Evolutionary conservation across 192 early-diverging fungal genomes (phyloP), one percentile per base, ranked within the genome.

Genomic region (Lunasporangiospora selenospora): DNA sequence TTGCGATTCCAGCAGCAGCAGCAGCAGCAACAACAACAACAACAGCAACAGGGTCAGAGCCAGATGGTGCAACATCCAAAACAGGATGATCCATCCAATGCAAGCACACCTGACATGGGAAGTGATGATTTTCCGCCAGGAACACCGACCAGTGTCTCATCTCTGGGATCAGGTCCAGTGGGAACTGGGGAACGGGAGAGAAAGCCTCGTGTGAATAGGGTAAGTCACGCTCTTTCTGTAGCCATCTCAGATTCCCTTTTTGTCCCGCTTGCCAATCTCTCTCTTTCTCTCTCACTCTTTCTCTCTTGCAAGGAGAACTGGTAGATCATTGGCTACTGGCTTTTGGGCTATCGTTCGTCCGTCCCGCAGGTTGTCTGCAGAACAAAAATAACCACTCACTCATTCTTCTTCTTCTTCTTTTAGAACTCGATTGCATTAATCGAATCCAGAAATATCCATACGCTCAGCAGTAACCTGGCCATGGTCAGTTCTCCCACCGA

Each of bases 401-500:
- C 15, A 45, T 56, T n/a, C 32, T 45, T 49, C 23, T 3, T 29
- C 24, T 34, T 16, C 3, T 13, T 7, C 23, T 49, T 43, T n/a
- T 48, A 70, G 58, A 56, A 31, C 23, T 65, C 66, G n/a, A 38
- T 70, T 1, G 57, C 66, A 21, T 26, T 70, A 43, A 70, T 70
- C 45, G 66, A 70, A 31, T 61, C 58, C 26, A 53, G 66, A 37
- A 70, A 49, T 15, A 58, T 58, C 16, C 66, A 71, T 5, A 51
- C 58, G 2, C 58, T 71, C 39, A 71, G 67, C 53, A 71, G 67
- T 41, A 71, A 71, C 46, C 47, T 71, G 16, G 67, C 67, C 46
- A 71, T 71, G 67, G 67, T 62, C 46, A 48, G 32, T 47, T 71
- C 67, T 23, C 67, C 67, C 0, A 71, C 67, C 6, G 67, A 71